Evolutionary conservation across 306 rosid genomes (phyloP).

Genomic region (Delonix regia): DNA sequence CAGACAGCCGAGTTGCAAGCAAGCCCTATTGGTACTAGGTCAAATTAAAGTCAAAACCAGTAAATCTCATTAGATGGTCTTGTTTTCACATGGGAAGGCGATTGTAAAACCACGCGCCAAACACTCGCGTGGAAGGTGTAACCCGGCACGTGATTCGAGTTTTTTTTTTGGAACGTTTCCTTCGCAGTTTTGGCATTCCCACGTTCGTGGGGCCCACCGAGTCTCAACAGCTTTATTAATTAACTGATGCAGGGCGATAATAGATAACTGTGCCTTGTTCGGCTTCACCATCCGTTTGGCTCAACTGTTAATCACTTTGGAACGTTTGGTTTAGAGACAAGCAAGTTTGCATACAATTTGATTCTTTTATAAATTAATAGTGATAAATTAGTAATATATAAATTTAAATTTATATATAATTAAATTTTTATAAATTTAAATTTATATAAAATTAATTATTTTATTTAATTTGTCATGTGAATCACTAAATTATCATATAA

Average conservation of each 20-base stretch:
- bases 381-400: too few relatives aligned
- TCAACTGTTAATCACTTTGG: not conserved
- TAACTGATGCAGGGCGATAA: not conserved
- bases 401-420: too few relatives aligned
- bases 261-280: not conserved
- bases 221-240: not conserved
- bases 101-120: not conserved
- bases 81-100: not conserved
- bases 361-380: too few relatives aligned
- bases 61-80: not conserved
- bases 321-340: too few relatives aligned
- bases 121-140: not conserved
- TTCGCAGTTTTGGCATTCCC: not conserved
- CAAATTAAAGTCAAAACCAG: not conserved
- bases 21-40: not conserved
- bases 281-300: not conserved
- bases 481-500: too few relatives aligned
- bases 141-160: not conserved
- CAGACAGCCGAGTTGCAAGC: too few relatives aligned
- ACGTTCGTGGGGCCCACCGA: slow-evolving; percentile 17
- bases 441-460: too few relatives aligned
- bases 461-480: too few relatives aligned
- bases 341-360: too few relatives aligned
- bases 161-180: not conserved
- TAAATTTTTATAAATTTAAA: too few relatives aligned